phyloP scores from a whole-genome alignment of 495 filamentous ascomycete species.

The Extremus antarcticus region DNA sequence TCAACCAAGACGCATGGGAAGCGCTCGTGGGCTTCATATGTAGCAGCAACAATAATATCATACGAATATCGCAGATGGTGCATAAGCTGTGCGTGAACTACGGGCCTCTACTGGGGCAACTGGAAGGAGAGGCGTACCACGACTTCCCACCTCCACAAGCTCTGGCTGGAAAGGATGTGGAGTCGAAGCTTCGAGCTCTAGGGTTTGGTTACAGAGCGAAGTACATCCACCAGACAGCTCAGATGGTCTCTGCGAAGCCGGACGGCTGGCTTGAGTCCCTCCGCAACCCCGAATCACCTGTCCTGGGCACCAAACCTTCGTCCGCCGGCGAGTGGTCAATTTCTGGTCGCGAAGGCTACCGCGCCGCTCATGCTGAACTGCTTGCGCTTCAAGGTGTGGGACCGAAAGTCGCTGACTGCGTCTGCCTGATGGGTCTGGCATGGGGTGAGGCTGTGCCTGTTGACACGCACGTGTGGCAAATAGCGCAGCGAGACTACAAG shows the following conservation, averaged over 20 bases:
- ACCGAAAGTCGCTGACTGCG: constrained; percentile 94
- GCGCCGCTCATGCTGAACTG: constrained; percentile 69
- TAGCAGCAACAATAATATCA: constrained; percentile 97
- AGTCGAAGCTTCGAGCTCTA: constrained; percentile 63
- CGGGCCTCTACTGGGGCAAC: constrained; percentile 59
- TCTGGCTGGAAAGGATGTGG: constrained; percentile 57
- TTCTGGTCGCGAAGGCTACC: constrained; percentile 59
- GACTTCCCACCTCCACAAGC: constrained; percentile 74
- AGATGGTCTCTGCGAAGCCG: constrained; percentile 54
- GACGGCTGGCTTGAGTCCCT: constrained; percentile 67
- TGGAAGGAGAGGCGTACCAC: constrained; percentile 56
- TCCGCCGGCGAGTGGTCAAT: constrained; percentile 42
- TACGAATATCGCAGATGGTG: constrained; percentile 90
- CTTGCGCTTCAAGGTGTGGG: constrained; percentile 76
- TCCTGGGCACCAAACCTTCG: constrained; percentile 37
- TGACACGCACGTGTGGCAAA: constrained; percentile 98
- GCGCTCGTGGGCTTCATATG: constrained; percentile 90
- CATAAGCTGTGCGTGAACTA: constrained; percentile 83
- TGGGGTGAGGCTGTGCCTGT: constrained; percentile 93
- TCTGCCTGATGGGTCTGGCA: constrained; percentile 93
- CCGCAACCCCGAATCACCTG: constrained; percentile 63
- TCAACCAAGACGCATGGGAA: constrained; percentile 95
- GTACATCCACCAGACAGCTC: constrained; percentile 78
- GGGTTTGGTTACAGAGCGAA: constrained; percentile 94
- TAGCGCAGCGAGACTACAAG: constrained; percentile 88